A percentile compares a stretch with the other conserved stretches of the same genome.
phyloP scores from a whole-genome alignment of 768 basidiomycete genomes.

The Suillus hirtellus region DNA sequence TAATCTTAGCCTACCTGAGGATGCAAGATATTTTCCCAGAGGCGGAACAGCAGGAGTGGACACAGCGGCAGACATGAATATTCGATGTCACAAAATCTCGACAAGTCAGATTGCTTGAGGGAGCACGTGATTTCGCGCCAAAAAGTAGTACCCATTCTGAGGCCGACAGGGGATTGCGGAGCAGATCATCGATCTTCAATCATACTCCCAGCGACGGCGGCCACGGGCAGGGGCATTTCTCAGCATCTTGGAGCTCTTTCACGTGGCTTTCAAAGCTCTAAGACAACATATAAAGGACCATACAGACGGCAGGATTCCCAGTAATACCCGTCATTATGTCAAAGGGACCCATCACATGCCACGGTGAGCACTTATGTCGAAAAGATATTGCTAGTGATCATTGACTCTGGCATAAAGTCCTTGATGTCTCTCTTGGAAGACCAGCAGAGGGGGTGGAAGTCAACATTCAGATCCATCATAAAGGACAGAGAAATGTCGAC shows the following conservation, averaged over 20 bases:
- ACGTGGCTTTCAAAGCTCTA: not conserved
- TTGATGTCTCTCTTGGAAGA: slow-evolving; percentile 82
- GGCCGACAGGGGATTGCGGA: not conserved
- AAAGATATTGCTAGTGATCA: not conserved
- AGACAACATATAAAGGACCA: not conserved
- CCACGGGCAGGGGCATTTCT: not conserved
- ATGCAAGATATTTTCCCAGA: slow-evolving; percentile 88
- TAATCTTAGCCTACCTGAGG: slow-evolving; percentile 63
- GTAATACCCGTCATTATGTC: slow-evolving; percentile 31
- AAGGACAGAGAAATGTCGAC: slow-evolving; percentile 35
- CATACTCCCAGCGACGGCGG: not conserved
- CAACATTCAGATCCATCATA: slow-evolving; percentile 54
- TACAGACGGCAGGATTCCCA: not conserved
- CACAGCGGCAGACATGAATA: slow-evolving; percentile 37
- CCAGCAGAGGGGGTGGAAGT: slow-evolving; percentile 75
- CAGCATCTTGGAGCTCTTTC: not conserved
- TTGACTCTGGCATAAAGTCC: slow-evolving; percentile 53
- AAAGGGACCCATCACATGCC: slow-evolving; percentile 89
- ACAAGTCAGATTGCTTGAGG: not conserved
- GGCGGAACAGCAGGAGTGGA: slow-evolving; percentile 51
- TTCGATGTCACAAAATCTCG: slow-evolving; percentile 20
- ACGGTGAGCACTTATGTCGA: slow-evolving; percentile 51
- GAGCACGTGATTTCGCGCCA: not conserved
- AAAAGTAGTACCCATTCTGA: not conserved
- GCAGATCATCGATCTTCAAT: not conserved